These are phyloP conservation scores for Croton setiger DNA, from an alignment of 441 rosid species.

Conservation along the genomic window DNA sequence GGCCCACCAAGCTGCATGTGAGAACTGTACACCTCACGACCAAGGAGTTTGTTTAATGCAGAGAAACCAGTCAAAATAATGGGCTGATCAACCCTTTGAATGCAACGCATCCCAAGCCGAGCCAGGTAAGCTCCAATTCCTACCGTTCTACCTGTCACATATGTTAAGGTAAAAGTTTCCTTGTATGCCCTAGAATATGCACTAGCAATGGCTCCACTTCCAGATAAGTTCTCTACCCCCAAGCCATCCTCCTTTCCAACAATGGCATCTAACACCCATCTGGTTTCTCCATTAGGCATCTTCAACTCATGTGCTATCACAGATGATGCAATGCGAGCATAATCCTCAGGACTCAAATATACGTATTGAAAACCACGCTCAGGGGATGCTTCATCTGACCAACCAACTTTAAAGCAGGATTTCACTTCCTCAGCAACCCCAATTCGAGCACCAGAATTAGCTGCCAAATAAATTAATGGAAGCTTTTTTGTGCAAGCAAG, in stretches of 20 bases:
- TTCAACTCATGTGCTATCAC: constrained; percentile 91
- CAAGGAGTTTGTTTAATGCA: constrained; percentile 96
- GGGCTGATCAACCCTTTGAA: constrained; percentile 99
- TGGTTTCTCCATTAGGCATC: constrained; percentile 68
- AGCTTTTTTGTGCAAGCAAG: constrained; percentile 89
- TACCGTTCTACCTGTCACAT: constrained; percentile 95
- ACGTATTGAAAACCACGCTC: constrained; percentile 95
- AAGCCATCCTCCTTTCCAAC: constrained; percentile 97
- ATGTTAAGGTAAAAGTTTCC: constrained; percentile 94
- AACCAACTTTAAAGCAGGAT: constrained; percentile 85
- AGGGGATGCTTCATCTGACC: constrained; percentile 87
- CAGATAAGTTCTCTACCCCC: constrained; percentile 96
- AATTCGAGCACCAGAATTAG: constrained; percentile 98
- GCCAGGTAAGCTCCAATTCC: constrained; percentile 99
- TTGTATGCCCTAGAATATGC: constrained; percentile 97
- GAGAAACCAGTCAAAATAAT: constrained; percentile 99
- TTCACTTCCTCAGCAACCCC: constrained; percentile 99
- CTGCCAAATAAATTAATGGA: constrained; percentile 96
- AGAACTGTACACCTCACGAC: constrained; percentile 99
- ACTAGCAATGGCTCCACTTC: constrained; percentile 99
- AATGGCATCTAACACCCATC: constrained; percentile 96
- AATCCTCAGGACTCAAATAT: constrained; percentile 77
- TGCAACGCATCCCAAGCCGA: constrained; percentile 98
- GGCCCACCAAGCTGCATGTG: constrained; percentile 99
- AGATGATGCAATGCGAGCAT: constrained; percentile 61